Evolutionary conservation across 768 basidiomycete species (phyloP).

Genomic region (Leucosporidium yakuticum): DNA sequence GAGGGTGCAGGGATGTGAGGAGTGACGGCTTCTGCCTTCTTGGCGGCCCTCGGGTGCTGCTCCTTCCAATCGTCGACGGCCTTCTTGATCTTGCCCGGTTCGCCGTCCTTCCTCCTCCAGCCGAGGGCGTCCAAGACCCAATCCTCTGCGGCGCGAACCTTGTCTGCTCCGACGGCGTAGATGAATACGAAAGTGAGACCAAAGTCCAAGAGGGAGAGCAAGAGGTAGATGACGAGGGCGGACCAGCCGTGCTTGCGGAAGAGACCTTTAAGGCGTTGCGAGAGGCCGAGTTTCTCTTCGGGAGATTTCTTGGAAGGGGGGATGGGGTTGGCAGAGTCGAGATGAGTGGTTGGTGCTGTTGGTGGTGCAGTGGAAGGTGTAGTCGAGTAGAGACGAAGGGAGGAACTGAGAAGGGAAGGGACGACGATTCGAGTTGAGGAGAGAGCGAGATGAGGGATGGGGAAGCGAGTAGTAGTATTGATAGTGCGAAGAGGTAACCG

Average conservation of each 20-base stretch:
- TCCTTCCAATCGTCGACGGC: conserved; percentile 26
- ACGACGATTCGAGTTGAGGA: too few species aligned
- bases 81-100: conserved; percentile 17
- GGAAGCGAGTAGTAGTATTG: too few species aligned
- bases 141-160: conserved; percentile 63
- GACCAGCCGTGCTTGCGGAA: conserved; percentile 88
- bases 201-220: conserved; percentile 72
- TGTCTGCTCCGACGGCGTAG: conserved; percentile 81
- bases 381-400: too few species aligned
- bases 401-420: too few species aligned
- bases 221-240: conserved; percentile 80
- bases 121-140: conserved; percentile 47
- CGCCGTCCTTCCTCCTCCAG: conserved; percentile 31
- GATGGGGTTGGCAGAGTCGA: too few species aligned
- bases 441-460: too few species aligned
- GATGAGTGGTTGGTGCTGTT: too few species aligned
- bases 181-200: conserved; percentile 74
- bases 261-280: conserved; percentile 23
- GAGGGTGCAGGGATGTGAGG: too few species aligned
- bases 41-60: conserved; percentile 20
- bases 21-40: neutral
- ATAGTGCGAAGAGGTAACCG: too few species aligned
- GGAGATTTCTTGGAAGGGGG: too few species aligned
- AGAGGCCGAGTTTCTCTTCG: too few species aligned
- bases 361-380: too few species aligned